Evolutionary conservation across 768 basidiomycete species (phyloP).

Genomic region (Lactifluus piperatus): DNA sequence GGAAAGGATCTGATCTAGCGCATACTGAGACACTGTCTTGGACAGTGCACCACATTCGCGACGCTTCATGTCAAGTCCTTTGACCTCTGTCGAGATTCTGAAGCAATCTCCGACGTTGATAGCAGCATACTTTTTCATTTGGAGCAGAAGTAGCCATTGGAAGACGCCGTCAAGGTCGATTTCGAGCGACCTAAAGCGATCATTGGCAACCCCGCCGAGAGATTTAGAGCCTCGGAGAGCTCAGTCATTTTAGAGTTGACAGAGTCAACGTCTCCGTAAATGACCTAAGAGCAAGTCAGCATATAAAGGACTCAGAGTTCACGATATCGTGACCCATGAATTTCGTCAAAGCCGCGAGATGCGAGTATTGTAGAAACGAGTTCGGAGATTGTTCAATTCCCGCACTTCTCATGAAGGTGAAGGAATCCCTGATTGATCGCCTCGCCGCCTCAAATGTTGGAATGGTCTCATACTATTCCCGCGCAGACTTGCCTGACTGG

Average conservation of each 20-base stretch:
- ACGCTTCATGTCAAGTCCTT: conserved; percentile 98
- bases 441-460: too few relatives aligned
- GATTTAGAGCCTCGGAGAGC: conserved; percentile 81
- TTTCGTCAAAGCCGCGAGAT: too few relatives aligned
- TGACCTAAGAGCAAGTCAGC: conserved; percentile 49
- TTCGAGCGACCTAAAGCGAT: conserved; percentile 89
- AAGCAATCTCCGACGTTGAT: conserved; percentile 85
- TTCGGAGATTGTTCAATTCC: too few relatives aligned
- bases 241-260: conserved; percentile 93
- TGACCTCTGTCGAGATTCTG: conserved; percentile 77
- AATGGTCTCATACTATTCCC: too few relatives aligned
- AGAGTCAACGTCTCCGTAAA: conserved; percentile 98
- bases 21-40: conserved; percentile 90
- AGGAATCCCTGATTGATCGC: too few relatives aligned
- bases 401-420: too few relatives aligned
- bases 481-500: too few relatives aligned
- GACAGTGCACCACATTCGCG: conserved; percentile 90
- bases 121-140: conserved; percentile 99
- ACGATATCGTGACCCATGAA: too few relatives aligned
- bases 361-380: too few relatives aligned
- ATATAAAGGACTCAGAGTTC: neutral
- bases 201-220: conserved; percentile 89
- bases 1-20: conserved; percentile 84
- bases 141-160: conserved; percentile 81
- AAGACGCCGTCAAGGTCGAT: conserved; percentile 96